Evolutionary conservation across 345 rosid species (phyloP).

Genomic region (Lagerstroemia speciosa): DNA sequence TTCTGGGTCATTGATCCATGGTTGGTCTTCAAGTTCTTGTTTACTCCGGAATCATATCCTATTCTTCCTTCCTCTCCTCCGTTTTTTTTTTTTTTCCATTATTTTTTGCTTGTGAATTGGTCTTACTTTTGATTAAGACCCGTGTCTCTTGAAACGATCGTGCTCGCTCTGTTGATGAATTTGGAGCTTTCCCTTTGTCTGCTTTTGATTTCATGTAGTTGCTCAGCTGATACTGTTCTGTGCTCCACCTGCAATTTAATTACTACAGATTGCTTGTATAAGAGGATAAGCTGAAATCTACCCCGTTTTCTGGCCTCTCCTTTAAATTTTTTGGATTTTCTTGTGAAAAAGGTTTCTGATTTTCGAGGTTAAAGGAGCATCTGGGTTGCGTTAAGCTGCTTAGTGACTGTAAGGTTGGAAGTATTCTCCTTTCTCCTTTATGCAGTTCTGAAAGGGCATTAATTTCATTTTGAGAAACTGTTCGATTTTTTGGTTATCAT

Average conservation of each 20-base stretch:
- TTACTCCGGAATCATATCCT: not conserved
- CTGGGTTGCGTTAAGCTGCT: slow-evolving; percentile 1
- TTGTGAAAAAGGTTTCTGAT: not conserved
- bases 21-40: not conserved
- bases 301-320: not conserved
- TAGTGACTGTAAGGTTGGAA: not conserved
- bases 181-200: not conserved
- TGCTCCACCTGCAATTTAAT: not conserved
- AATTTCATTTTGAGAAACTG: not conserved
- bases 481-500: not conserved
- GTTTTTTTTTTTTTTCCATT: not conserved
- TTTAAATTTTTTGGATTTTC: not conserved
- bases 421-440: not conserved
- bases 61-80: no score
- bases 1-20: not conserved
- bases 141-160: not conserved
- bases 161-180: not conserved
- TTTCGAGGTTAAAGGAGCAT: not conserved
- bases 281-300: not conserved
- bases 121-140: not conserved
- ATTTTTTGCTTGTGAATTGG: not conserved
- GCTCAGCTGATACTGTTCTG: not conserved
- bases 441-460: not conserved
- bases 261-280: not conserved
- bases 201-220: not conserved